These are phyloP conservation scores for Chalciporus chontae DNA, from an alignment of 768 basidiomycete species.

Conservation along the genomic window DNA sequence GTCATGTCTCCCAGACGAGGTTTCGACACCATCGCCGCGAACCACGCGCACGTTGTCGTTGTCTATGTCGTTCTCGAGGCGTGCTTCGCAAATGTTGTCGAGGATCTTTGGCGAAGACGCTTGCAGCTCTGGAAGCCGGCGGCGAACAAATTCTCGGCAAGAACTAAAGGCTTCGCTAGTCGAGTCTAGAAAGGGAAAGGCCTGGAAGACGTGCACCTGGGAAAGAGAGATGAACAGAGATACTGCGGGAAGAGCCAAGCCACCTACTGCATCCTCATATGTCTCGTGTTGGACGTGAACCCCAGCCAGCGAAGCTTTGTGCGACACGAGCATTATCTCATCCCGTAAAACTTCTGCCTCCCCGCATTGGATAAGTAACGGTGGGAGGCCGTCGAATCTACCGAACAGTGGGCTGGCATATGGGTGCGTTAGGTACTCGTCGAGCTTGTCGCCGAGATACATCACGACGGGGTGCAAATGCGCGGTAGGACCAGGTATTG, in stretches of 20 bases:
- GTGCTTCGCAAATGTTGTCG: slow-evolving; percentile 51
- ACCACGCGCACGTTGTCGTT: slow-evolving; percentile 66
- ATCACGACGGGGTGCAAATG: slow-evolving; percentile 93
- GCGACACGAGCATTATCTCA: slow-evolving; percentile 86
- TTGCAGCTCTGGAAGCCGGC: slow-evolving; percentile 53
- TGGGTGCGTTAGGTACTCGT: slow-evolving; percentile 88
- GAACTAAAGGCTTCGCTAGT: slow-evolving; percentile 66
- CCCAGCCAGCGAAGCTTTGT: slow-evolving; percentile 86
- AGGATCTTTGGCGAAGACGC: slow-evolving; percentile 49
- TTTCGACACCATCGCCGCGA: slow-evolving; percentile 68
- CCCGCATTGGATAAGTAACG: slow-evolving; percentile 86
- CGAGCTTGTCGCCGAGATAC: slow-evolving; percentile 80
- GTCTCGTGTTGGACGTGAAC: slow-evolving; percentile 85
- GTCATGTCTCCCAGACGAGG: slow-evolving; percentile 37
- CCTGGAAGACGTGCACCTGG: slow-evolving; percentile 89
- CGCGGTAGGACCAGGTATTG: slow-evolving; percentile 65
- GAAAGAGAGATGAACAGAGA: not conserved
- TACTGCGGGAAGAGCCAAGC: not conserved
- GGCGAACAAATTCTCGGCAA: slow-evolving; percentile 65
- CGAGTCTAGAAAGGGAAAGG: slow-evolving; percentile 73
- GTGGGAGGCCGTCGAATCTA: slow-evolving; percentile 80
- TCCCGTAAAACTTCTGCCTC: slow-evolving; percentile 96
- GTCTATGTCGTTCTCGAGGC: slow-evolving; percentile 67
- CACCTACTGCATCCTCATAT: slow-evolving; percentile 84
- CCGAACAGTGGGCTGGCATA: slow-evolving; percentile 96